phyloP scores from a whole-genome alignment of 2,329 filamentous ascomycete species.

The Penicillium frequentans region DNA sequence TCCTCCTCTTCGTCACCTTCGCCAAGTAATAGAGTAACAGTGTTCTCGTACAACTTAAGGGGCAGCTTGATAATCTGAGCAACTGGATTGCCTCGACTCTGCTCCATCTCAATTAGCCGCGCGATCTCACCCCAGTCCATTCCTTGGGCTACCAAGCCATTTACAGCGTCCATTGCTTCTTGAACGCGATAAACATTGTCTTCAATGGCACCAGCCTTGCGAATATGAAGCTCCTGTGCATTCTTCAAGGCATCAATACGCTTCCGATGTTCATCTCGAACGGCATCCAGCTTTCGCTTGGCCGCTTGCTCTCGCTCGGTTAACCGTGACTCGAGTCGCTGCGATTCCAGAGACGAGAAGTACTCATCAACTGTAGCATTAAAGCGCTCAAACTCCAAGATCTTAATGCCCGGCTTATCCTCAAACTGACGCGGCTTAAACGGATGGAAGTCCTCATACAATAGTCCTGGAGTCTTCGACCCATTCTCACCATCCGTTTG shows the following conservation, averaged over 20 bases:
- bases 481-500: conserved; percentile 40
- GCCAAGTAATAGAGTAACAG: conserved; percentile 74
- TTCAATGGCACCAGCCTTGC: conserved; percentile 87
- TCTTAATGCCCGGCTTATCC: conserved; percentile 62
- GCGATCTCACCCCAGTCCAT: conserved; percentile 98
- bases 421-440: conserved; percentile 82
- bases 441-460: conserved; percentile 95
- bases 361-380: conserved; percentile 95
- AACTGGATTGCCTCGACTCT: conserved; percentile 76
- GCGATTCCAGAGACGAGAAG: conserved; percentile 93
- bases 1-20: conserved; percentile 68
- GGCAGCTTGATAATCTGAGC: conserved; percentile 84
- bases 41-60: conserved; percentile 86
- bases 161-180: conserved; percentile 89
- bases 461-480: conserved; percentile 45
- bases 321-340: conserved; percentile 81
- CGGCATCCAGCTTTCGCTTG: conserved; percentile 81
- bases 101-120: conserved; percentile 83
- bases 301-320: conserved; percentile 80
- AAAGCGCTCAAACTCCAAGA: conserved; percentile 79
- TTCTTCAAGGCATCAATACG: conserved; percentile 81
- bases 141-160: conserved; percentile 84
- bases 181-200: conserved; percentile 88
- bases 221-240: conserved; percentile 76
- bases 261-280: conserved; percentile 77